Evolutionary conservation across 257 asterid species (phyloP), one percentile per base, ranked within the genome.

Genomic region (Scutellaria barbata): DNA sequence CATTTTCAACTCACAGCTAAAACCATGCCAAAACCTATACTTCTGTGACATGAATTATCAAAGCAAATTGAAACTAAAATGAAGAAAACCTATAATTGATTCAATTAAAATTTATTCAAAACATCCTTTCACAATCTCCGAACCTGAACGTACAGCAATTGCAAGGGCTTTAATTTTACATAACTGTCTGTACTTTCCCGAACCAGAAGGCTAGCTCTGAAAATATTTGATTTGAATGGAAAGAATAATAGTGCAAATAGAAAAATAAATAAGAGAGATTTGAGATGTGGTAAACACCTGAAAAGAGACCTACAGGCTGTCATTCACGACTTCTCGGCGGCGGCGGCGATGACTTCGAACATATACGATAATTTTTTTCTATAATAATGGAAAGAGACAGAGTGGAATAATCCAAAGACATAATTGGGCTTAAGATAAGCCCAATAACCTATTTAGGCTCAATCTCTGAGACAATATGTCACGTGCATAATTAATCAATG

Each of bases 181-280:
- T 42, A 68, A 35, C 53, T 20, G 43, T 45, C 70, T 6, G 84
- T 41, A 37, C 70, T 76, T 70, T 41, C 77, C 63, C 77, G 64
- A 76, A 85, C 73, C 41, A 61, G 55, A 68, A 79, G 51, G 60
- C 74, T 76, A 66, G 71, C 69, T 61, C 94, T 87, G 84, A 77
- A 61, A 62, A 39, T 42, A 37, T 39, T 42, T 50, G 63, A 63
- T 33, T 63, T 37, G 10, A 65, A 6, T 9, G 37, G 67, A 37
- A 17, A 40, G 3, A 16, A 33, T 14, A 54, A 10, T 33, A 41
- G 37, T 2, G 25, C 22, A 55, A 62, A 20, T 41, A 16, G 46
- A 39, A 1, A 55, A 57, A 35, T 22, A 47, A 11, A 10, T 43
- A 14, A 47, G 35, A 4, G 20, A 17, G 12, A 0, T 16, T 37